Percentiles rank a stretch among this genome's conserved stretches.
Conservation (phyloP, 768 basidiomycete species). For the Boletellus ananas region DNA sequence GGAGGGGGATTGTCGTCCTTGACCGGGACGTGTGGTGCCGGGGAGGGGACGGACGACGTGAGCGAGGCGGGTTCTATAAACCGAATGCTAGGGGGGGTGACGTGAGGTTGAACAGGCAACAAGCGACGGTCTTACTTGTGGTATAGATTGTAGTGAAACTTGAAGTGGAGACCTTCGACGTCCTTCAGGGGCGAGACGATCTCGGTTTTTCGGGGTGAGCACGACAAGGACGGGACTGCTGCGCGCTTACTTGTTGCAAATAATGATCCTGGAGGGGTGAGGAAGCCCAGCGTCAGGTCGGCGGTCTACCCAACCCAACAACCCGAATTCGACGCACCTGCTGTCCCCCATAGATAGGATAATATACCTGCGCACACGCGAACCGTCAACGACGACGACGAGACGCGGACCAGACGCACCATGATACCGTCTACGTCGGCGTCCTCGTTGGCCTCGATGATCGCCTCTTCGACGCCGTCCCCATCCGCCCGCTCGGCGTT, state of each 20-base stretch:
- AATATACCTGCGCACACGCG: slow-evolving; percentile 66
- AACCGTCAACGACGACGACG: too few relatives aligned
- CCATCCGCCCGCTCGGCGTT: slow-evolving; percentile 51
- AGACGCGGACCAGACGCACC: slow-evolving; percentile 47
- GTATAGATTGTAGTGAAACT: slow-evolving; percentile 92
- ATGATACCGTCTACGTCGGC: slow-evolving; percentile 85
- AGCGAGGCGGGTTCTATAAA: slow-evolving; percentile 82
- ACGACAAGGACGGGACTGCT: background rate
- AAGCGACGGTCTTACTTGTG: slow-evolving; percentile 65
- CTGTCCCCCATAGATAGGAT: slow-evolving; percentile 88
- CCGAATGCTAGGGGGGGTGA: slow-evolving; percentile 64
- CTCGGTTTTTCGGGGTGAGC: slow-evolving; percentile 32
- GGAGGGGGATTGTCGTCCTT: slow-evolving; percentile 65
- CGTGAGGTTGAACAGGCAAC: background rate
- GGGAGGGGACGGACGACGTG: slow-evolving; percentile 39
- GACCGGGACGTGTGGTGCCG: slow-evolving; percentile 28
- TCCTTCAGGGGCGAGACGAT: slow-evolving; percentile 96
- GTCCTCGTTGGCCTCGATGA: slow-evolving; percentile 93
- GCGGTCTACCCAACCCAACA: background rate
- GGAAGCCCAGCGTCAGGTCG: slow-evolving; percentile 1
- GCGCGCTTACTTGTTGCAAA: slow-evolving; percentile 72
- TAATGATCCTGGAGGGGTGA: slow-evolving; percentile 73
- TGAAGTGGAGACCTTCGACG: slow-evolving; percentile 95
- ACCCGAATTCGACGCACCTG: slow-evolving; percentile 51
- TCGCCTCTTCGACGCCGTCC: slow-evolving; percentile 93